Evolutionary conservation across 2,329 filamentous ascomycete species (phyloP), one percentile per base, ranked within the genome.

Genomic region (Podosphaera aphanis): DNA sequence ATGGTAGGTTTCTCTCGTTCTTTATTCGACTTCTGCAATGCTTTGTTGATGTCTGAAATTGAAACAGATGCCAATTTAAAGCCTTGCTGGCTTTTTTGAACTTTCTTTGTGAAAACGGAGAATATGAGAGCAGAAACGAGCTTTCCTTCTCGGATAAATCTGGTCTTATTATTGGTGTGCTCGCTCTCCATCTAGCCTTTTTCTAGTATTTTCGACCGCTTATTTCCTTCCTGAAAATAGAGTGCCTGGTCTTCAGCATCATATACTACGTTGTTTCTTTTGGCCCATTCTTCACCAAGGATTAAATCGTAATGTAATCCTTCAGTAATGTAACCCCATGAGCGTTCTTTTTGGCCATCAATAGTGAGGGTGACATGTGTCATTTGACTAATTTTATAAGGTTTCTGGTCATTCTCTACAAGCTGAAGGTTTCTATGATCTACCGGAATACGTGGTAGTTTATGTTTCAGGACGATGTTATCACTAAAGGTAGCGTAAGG

Each of bases 361-460:
- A 42, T 42, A 42, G 15, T 21, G 27, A 42, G 39, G n/a, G 20
- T 42, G n/a, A 16, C 39, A 42, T 42, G n/a, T 3, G 39, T 42
- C 15, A 42, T 42, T 23, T 42, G 39, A 16, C 11, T 42, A 1
- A 42, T 42, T n/a, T 25, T 25, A 27, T 42, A 21, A 18, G 39
- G 21, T 7, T 42, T 27, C 13, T 42, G 11, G 16, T 42, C n/a
- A 27, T 42, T 27, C 16, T 42, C 15, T 16, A 21, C 39, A 25
- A 42, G 39, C 13, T 27, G 15, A 25, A 42, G 23, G 10, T 42
- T 23, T 42, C 15, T 42, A 18, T 25, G 21, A 15, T 42, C 23
- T 16, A 16, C 23, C 13, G 20, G 21, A 16, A 42, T 42, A 11
- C 39, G 39, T 42, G 20, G 39, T 16, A 42, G 20, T 27, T 42